Evolutionary conservation across 2,329 filamentous ascomycete genomes (phyloP).

Genomic region (Mycogone perniciosa): DNA sequence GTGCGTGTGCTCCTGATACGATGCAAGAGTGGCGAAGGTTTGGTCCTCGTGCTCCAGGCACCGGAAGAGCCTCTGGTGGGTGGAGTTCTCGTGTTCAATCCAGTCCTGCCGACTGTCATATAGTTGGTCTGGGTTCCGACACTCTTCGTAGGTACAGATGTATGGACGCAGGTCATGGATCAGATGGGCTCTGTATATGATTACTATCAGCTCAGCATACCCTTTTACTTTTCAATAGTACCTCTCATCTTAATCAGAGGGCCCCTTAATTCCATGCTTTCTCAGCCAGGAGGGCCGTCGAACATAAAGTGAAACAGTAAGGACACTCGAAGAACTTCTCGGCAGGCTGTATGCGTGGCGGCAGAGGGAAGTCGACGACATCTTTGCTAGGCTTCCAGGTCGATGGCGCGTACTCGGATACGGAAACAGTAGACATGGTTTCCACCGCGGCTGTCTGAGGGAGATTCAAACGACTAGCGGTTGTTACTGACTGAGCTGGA

Average conservation of each 20-base stretch:
- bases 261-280: conserved; percentile 6
- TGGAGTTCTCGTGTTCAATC: conserved; percentile 5
- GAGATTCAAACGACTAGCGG: neutral
- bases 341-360: neutral
- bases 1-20: neutral
- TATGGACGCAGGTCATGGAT: conserved; percentile 9
- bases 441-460: neutral
- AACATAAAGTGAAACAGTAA: conserved; percentile 8
- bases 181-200: neutral
- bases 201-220: neutral
- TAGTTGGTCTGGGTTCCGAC: neutral
- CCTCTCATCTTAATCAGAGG: neutral
- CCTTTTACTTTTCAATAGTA: neutral
- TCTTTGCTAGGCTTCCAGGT: conserved; percentile 7
- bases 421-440: neutral
- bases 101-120: conserved; percentile 7
- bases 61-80: neutral
- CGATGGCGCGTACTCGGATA: conserved; percentile 8
- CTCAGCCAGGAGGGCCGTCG: neutral
- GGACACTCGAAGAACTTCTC: conserved; percentile 7
- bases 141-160: conserved; percentile 4
- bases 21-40: neutral
- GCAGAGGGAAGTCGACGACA: conserved; percentile 3
- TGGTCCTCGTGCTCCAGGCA: neutral
- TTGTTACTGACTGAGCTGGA: neutral